phyloP scores from a whole-genome alignment of 2,329 filamentous ascomycete species.

The Pseudocercospora cruenta region DNA sequence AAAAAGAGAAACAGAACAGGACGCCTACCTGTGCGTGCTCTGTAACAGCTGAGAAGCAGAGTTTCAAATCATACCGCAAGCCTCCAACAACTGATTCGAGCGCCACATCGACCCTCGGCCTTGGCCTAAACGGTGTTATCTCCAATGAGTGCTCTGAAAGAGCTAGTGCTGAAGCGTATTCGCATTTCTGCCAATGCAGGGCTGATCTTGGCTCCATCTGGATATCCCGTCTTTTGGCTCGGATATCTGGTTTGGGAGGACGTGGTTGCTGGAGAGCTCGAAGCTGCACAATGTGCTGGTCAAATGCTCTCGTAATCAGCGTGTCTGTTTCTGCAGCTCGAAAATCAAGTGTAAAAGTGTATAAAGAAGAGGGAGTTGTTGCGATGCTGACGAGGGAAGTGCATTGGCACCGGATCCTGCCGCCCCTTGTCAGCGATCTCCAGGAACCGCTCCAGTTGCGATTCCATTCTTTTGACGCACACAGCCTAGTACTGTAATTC shows the following conservation, averaged over 20 bases:
- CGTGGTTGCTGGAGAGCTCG: background rate
- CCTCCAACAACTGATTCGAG: background rate
- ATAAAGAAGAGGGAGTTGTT: no score
- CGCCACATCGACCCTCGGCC: background rate
- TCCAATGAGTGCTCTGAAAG: background rate
- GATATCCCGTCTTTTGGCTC: background rate
- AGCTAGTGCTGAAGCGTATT: conserved; percentile 1
- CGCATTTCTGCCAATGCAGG: background rate
- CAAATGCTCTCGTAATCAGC: no score
- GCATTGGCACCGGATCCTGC: no score
- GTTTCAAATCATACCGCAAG: background rate
- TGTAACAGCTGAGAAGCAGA: background rate
- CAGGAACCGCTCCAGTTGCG: no score
- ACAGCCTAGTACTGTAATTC: no score
- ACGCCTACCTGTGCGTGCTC: background rate
- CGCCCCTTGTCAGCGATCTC: no score
- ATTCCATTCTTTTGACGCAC: no score
- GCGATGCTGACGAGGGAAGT: no score
- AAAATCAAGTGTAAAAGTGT: no score
- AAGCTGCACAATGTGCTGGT: no score
- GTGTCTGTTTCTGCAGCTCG: no score
- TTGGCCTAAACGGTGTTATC: conserved; percentile 1
- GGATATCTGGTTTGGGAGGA: background rate
- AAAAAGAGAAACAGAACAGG: background rate
- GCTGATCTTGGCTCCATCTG: background rate